phyloP scores from a whole-genome alignment of 768 basidiomycete species.

The Phlegmacium glaucopus region DNA sequence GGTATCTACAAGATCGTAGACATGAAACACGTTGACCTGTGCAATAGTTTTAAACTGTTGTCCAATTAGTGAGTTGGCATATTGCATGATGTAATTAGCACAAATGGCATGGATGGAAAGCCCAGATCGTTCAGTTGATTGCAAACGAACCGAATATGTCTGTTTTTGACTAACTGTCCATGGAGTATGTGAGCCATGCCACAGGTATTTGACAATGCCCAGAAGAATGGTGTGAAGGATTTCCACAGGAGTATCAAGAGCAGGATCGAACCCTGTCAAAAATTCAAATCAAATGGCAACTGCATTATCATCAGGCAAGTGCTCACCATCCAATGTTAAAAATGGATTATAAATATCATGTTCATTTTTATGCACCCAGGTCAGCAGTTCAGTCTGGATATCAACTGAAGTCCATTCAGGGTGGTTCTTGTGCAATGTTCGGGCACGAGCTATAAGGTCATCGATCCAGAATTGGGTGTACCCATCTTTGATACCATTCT shows the following conservation, averaged over 20 bases:
- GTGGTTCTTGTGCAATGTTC: background rate
- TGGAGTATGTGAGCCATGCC: background rate
- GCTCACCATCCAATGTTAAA: conserved; percentile 5
- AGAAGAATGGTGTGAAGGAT: background rate
- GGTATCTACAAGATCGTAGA: background rate
- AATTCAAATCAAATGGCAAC: background rate
- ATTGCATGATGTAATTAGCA: background rate
- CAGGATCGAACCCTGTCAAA: background rate
- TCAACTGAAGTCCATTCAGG: background rate
- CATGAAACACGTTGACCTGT: background rate
- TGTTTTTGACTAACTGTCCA: background rate
- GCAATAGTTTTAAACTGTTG: background rate
- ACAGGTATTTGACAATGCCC: background rate
- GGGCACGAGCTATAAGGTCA: conserved; percentile 14
- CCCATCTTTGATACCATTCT: conserved; percentile 31
- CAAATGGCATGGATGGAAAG: background rate
- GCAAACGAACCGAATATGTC: background rate
- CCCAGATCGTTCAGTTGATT: background rate
- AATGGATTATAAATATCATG: conserved; percentile 7
- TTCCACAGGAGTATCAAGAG: background rate
- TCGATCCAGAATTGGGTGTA: conserved; percentile 31
- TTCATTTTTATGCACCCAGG: conserved; percentile 4
- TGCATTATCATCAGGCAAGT: background rate
- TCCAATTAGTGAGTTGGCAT: background rate
- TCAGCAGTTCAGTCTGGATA: conserved; percentile 6